Percentiles rank a stretch among this genome's conserved stretches.
Evolutionary conservation across 306 rosid species (phyloP).

Genomic region (Ceratonia siliqua): DNA sequence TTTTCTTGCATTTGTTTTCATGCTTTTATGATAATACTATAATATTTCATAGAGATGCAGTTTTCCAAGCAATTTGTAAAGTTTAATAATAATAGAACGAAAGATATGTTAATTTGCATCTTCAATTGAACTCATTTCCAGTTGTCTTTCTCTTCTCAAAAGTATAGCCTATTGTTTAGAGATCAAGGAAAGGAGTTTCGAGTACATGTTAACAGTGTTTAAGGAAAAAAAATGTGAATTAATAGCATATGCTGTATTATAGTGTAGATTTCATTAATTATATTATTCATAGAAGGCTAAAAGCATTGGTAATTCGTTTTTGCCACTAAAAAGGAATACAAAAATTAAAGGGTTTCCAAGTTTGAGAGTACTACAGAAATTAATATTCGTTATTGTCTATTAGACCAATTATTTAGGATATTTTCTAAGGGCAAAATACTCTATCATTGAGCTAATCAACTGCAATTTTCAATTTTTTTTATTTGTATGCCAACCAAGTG

Average conservation of each 20-base stretch:
- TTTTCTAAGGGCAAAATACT: not conserved
- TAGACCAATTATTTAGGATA: slow-evolving; percentile 8
- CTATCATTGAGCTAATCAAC: not conserved
- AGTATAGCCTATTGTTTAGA: not conserved
- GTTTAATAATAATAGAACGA: no score
- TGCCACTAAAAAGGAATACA: not conserved
- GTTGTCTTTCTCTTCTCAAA: slow-evolving; percentile 8
- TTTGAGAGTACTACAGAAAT: not conserved
- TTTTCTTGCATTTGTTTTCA: slow-evolving; percentile 1
- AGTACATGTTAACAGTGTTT: not conserved
- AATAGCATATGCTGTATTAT: not conserved
- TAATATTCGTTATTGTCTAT: not conserved
- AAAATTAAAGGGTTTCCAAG: not conserved
- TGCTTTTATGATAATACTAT: not conserved
- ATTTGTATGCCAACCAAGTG: not conserved
- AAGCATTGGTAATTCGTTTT: not conserved
- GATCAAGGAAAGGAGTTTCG: slow-evolving; percentile 23
- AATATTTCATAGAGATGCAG: no score
- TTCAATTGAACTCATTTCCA: slow-evolving; percentile 4
- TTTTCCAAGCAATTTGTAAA: no score
- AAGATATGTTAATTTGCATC: no score
- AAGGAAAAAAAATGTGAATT: not conserved
- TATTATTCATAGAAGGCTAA: not conserved
- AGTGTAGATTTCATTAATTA: not conserved
- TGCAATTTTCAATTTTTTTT: not conserved